Evolutionary conservation across 2,329 filamentous ascomycete genomes (phyloP).

Genomic region (Endoconidiophora laricicola): DNA sequence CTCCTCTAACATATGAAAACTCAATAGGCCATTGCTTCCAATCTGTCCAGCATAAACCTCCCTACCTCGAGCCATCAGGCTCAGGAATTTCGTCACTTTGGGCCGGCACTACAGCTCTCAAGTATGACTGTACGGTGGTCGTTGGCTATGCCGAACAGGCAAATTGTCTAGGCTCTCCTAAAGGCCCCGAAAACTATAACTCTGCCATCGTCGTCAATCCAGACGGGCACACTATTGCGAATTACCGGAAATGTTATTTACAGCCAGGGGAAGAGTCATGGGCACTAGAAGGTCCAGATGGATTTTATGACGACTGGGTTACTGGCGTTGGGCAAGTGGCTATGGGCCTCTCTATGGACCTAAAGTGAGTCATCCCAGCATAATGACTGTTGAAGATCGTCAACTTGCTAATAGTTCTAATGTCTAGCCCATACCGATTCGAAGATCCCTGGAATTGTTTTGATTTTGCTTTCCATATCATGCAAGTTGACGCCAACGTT

Average conservation of each 20-base stretch:
- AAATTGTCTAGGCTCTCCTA: not conserved
- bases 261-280: constrained; percentile 46
- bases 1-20: not conserved
- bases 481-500: constrained; percentile 39
- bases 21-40: constrained; percentile 51
- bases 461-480: constrained; percentile 33
- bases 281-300: constrained; percentile 36
- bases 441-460: constrained; percentile 14
- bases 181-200: constrained; percentile 25
- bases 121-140: constrained; percentile 43
- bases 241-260: constrained; percentile 38
- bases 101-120: constrained; percentile 43
- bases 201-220: constrained; percentile 29
- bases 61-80: constrained; percentile 45
- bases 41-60: constrained; percentile 42
- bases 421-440: constrained; percentile 12
- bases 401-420: not conserved
- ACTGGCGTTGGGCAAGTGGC: constrained; percentile 29
- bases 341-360: constrained; percentile 43
- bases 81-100: constrained; percentile 46
- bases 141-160: constrained; percentile 51
- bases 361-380: constrained; percentile 26
- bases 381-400: not conserved
- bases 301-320: constrained; percentile 28
- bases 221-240: constrained; percentile 33